phyloP scores from a whole-genome alignment of 345 rosid genomes.

The Rhodomyrtus tomentosa region DNA sequence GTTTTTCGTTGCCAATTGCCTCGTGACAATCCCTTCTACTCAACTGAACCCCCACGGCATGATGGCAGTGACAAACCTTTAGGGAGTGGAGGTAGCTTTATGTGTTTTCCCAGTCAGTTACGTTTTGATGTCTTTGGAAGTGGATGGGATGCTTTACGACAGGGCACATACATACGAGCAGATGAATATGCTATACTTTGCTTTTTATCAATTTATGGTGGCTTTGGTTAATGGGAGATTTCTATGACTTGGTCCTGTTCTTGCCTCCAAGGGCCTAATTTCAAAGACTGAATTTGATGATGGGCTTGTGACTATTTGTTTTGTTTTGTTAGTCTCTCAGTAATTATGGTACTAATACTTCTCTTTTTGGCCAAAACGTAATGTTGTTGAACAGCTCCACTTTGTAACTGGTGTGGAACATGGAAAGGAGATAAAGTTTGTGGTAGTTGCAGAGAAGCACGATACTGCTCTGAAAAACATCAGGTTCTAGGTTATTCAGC shows the following conservation, averaged over 20 bases:
- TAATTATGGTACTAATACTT: not conserved
- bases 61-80: slow-evolving; percentile 48
- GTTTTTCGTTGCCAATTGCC: slow-evolving; percentile 81
- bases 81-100: slow-evolving; percentile 47
- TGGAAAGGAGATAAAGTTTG: slow-evolving; percentile 90
- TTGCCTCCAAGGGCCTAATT: not conserved
- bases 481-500: slow-evolving; percentile 29
- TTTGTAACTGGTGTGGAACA: slow-evolving; percentile 89
- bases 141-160: not conserved
- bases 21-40: slow-evolving; percentile 54
- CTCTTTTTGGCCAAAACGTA: not conserved
- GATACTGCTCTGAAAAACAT: slow-evolving; percentile 75
- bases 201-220: not conserved
- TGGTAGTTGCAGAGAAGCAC: slow-evolving; percentile 54
- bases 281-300: not conserved
- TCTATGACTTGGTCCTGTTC: not conserved
- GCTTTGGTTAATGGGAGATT: not conserved
- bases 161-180: not conserved
- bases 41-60: slow-evolving; percentile 50
- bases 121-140: not conserved
- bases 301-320: not conserved
- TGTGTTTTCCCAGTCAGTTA: not conserved
- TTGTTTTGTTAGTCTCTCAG: not conserved
- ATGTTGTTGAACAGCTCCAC: slow-evolving; percentile 21
- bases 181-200: not conserved